These are phyloP conservation scores for Meredithiella fracta DNA, from an alignment of 2,329 filamentous ascomycete species.

Conservation along the genomic window DNA sequence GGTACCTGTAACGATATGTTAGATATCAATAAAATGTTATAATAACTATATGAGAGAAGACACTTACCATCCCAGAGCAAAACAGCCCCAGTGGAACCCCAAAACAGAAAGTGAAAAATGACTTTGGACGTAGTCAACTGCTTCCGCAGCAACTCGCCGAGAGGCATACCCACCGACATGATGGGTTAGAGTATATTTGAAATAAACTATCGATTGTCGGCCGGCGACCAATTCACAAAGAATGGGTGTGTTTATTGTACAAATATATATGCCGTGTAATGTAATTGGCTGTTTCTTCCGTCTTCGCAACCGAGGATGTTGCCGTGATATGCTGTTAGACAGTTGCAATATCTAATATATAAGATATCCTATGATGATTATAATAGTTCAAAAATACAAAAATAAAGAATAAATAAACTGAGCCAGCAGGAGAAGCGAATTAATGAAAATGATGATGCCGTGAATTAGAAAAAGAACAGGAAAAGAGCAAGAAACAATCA, in stretches of 20 bases:
- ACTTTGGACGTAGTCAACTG: conserved; percentile 57
- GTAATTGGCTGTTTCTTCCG: not conserved
- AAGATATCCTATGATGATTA: not conserved
- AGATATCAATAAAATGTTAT: not conserved
- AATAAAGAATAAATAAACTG: conserved; percentile 14
- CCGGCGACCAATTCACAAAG: not conserved
- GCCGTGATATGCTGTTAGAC: not conserved
- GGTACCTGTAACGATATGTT: conserved; percentile 41
- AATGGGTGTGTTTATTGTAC: not conserved
- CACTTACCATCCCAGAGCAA: conserved; percentile 67
- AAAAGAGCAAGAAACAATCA: not conserved
- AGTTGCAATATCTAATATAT: too few species aligned
- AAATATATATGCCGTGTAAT: not conserved
- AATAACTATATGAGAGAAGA: not conserved
- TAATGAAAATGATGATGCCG: not conserved
- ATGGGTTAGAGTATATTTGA: conserved; percentile 16
- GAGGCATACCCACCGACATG: conserved; percentile 23
- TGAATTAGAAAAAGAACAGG: not conserved
- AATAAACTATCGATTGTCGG: not conserved
- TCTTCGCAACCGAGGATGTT: not conserved
- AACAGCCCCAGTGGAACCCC: conserved; percentile 64
- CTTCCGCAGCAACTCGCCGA: conserved; percentile 33
- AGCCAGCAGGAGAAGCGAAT: conserved; percentile 11
- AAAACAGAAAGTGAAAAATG: conserved; percentile 67
- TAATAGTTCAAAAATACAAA: conserved; percentile 10